Base-by-base conservation (phyloP, 345 rosid species). In the Eucalyptus decipiens region DNA sequence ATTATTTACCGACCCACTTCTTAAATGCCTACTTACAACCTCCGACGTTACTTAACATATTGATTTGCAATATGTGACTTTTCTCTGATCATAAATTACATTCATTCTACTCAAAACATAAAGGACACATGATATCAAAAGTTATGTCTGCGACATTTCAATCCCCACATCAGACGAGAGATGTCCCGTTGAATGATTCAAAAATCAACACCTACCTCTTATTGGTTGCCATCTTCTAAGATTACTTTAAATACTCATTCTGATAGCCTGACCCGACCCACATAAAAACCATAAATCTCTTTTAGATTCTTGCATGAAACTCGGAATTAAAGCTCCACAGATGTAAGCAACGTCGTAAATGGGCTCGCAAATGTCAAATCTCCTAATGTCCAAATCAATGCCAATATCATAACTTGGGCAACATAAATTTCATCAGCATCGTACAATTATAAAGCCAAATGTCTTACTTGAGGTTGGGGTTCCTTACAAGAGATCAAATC, bases 231-330 rank as follows among this genome's bases (percentile, higher is more conserved):
- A 34, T 10, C 26, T 72, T 19, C 4, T 32, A 28, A 32, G 13
- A 3, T 8, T 69, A 18, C 32, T 72, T 72, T 42, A 19, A 10
- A 18, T 72, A 19, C 43, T 18, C 2, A 10, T 18, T 72, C 0
- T 11, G 8, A 28, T 6, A 30, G 1, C 4, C 0, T 3, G 8
- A 30, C 32, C 18, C 5, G 4, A 3, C 58, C 0, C 3, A 2
- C 1, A 13, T 12, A 13, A 13, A 30, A 62, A 12, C 0, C 18
- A 62, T 30, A 30, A 62, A n/a, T n/a, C 13, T 56, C 2, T 62
- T 30, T 16, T 1, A 13, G 17, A 62, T 62, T 30, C 69, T 30
- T 28, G 1, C 69, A 13, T 12, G 16, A 62, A 30, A 62, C 32
- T 62, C 3, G 3, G 8, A 62, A 14, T 14, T 3, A 28, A 62